Percentiles rank a stretch among this genome's conserved stretches.
These are phyloP conservation scores for Lactarius evosmus DNA, from an alignment of 768 basidiomycete species.

Conservation along the genomic window DNA sequence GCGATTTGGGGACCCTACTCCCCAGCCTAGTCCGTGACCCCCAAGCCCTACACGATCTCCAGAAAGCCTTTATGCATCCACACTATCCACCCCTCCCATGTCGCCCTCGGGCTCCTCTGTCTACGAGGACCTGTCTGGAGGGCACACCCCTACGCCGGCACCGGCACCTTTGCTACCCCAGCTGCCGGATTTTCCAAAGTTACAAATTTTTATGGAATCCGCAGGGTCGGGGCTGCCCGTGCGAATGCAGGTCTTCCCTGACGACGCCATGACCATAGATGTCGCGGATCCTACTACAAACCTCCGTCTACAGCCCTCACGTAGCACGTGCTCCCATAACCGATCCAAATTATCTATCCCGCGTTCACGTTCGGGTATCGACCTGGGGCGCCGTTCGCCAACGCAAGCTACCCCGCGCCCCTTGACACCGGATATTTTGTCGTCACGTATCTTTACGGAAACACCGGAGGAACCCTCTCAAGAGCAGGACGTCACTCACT, in stretches of 20 bases:
- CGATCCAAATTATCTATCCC: no score
- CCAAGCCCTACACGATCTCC: slow-evolving; percentile 43
- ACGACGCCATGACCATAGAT: no score
- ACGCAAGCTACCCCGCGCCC: no score
- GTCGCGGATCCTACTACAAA: no score
- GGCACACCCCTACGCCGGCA: not conserved
- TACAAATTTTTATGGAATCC: no score
- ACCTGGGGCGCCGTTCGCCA: no score
- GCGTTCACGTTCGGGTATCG: no score
- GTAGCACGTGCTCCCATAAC: no score
- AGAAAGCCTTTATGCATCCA: slow-evolving; percentile 74
- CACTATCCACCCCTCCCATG: slow-evolving; percentile 36
- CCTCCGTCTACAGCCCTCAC: no score
- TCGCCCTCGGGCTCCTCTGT: slow-evolving; percentile 2
- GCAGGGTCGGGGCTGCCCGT: no score
- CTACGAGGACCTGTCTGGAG: not conserved
- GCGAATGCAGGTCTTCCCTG: no score
- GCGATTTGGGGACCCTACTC: slow-evolving; percentile 63
- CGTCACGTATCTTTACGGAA: not conserved
- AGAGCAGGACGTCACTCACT: not conserved
- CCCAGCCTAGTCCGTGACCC: slow-evolving; percentile 50
- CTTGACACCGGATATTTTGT: not conserved
- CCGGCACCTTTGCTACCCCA: not conserved
- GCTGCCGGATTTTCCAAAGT: no score
- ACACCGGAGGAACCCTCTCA: not conserved